phyloP scores from a whole-genome alignment of 2,329 filamentous ascomycete species.

The Neonectria neomacrospora region DNA sequence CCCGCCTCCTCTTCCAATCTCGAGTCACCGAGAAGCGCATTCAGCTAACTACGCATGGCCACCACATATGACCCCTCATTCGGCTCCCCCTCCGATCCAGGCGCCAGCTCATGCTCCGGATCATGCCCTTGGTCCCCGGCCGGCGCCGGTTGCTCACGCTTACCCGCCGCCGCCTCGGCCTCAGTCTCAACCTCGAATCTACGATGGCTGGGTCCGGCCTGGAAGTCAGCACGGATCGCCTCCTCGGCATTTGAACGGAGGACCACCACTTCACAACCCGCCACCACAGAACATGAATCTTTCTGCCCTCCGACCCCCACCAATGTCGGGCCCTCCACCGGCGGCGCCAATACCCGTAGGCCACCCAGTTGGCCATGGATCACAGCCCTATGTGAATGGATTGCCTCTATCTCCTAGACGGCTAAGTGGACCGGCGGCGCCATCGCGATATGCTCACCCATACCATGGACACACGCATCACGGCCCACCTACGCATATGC shows the following conservation, averaged over 20 bases:
- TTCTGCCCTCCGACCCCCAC: slow-evolving; percentile 62
- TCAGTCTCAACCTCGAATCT: slow-evolving; percentile 42
- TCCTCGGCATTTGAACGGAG: slow-evolving; percentile 63
- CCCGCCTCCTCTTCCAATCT: slow-evolving; percentile 42
- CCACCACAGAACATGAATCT: slow-evolving; percentile 49
- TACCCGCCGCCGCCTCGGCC: slow-evolving; percentile 46
- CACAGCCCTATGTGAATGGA: slow-evolving; percentile 54
- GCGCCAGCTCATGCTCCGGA: slow-evolving; percentile 41
- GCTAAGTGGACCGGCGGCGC: slow-evolving; percentile 54
- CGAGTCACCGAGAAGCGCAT: slow-evolving; percentile 43
- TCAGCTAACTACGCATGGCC: slow-evolving; percentile 42
- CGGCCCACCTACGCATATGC: slow-evolving; percentile 38
- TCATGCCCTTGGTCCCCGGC: slow-evolving; percentile 44
- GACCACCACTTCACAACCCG: slow-evolving; percentile 47
- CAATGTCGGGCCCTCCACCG: slow-evolving; percentile 55
- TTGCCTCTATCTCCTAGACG: slow-evolving; percentile 62
- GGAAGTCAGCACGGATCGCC: slow-evolving; percentile 61
- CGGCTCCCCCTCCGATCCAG: slow-evolving; percentile 38
- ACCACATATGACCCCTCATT: slow-evolving; percentile 37
- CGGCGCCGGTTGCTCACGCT: slow-evolving; percentile 41
- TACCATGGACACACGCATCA: slow-evolving; percentile 47
- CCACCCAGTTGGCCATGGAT: slow-evolving; percentile 51
- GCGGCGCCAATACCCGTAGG: slow-evolving; percentile 55
- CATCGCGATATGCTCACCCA: slow-evolving; percentile 55
- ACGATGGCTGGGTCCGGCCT: slow-evolving; percentile 61